These are phyloP conservation scores for Aspergillus eucalypticola DNA, from an alignment of 2,329 filamentous ascomycete genomes.

Conservation along the genomic window DNA sequence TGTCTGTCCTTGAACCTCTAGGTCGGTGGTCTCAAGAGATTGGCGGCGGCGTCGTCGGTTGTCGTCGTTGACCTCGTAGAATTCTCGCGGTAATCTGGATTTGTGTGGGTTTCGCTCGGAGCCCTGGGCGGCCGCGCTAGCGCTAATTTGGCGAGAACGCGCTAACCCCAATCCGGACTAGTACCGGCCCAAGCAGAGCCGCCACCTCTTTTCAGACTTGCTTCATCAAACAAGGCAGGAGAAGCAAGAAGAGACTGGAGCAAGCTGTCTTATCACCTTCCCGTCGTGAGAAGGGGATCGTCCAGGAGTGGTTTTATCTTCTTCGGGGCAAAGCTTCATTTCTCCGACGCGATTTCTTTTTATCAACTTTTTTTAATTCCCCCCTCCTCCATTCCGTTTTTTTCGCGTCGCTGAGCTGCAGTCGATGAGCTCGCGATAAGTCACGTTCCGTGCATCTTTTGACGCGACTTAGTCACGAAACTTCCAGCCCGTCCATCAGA, in stretches of 20 bases:
- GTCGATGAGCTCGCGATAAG: conserved; percentile 21
- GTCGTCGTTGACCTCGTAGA: conserved; percentile 45
- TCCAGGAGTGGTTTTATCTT: conserved; percentile 23
- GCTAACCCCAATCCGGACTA: conserved; percentile 33
- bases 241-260: conserved; percentile 16
- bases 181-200: conserved; percentile 25
- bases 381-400: background rate
- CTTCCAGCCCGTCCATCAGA: conserved; percentile 26
- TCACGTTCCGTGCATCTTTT: conserved; percentile 28
- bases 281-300: conserved; percentile 33
- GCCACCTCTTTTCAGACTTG: conserved; percentile 42
- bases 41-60: conserved; percentile 43
- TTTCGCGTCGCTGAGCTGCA: background rate
- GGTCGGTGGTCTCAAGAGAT: conserved; percentile 42
- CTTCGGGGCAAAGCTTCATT: conserved; percentile 18
- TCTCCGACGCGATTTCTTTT: conserved; percentile 8
- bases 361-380: background rate
- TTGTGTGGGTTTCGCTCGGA: conserved; percentile 48
- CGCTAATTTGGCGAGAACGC: conserved; percentile 36
- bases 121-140: conserved; percentile 44
- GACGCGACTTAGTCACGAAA: conserved; percentile 35
- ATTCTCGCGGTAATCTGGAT: conserved; percentile 43
- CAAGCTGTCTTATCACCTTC: conserved; percentile 21
- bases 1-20: conserved; percentile 49
- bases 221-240: conserved; percentile 21